These are phyloP conservation scores for Aspergillus pseudonomiae DNA, from an alignment of 2,329 filamentous ascomycete genomes.

Conservation along the genomic window DNA sequence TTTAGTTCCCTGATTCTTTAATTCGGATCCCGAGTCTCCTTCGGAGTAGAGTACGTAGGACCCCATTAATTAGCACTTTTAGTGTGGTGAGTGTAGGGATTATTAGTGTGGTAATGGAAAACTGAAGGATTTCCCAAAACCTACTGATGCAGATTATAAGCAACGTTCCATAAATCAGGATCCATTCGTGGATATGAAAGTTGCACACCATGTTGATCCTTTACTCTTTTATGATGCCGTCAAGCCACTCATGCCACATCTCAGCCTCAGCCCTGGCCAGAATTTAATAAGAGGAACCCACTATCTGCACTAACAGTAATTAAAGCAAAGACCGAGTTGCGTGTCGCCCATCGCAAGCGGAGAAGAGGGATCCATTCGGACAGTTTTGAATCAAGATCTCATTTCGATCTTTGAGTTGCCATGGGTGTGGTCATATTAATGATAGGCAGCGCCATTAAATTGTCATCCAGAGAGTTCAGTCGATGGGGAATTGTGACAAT, in stretches of 20 bases:
- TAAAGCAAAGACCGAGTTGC: slow-evolving; percentile 9
- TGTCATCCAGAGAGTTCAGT: neutral
- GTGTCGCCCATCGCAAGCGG: slow-evolving; percentile 10
- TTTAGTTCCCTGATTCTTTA: no score
- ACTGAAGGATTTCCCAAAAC: neutral
- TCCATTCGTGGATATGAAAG: neutral
- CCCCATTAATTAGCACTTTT: neutral
- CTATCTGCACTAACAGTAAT: neutral
- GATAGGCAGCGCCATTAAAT: neutral
- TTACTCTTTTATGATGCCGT: neutral
- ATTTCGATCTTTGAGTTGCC: slow-evolving; percentile 1
- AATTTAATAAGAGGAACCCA: slow-evolving; percentile 6
- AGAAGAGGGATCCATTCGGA: slow-evolving; percentile 8
- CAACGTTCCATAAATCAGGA: neutral
- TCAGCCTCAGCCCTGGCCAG: slow-evolving; percentile 11
- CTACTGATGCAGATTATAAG: neutral
- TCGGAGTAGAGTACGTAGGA: neutral
- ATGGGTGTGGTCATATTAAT: slow-evolving; percentile 2
- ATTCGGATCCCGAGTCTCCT: neutral
- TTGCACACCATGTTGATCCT: neutral
- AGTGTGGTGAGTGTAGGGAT: neutral
- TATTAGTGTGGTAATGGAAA: neutral
- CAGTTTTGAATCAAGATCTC: slow-evolving; percentile 6
- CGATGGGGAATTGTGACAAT: neutral
- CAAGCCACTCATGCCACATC: slow-evolving; percentile 6